A percentile compares a stretch with the other conserved stretches of the same genome.
phyloP scores from a whole-genome alignment of 129 eudicot species.

The Saussurea involucrata region DNA sequence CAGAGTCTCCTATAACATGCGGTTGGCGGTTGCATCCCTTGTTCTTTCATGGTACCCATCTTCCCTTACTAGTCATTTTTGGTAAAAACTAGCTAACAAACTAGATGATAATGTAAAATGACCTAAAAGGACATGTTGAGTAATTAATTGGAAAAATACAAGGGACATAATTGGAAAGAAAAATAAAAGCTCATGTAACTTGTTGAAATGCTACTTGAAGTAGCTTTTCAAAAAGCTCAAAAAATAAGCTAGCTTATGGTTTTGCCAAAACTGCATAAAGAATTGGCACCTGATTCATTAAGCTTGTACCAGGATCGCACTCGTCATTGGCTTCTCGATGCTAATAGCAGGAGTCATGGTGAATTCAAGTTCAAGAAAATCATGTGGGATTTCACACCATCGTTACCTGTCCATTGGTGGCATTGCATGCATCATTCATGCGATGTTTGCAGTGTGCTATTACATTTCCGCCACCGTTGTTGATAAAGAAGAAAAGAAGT shows the following conservation, averaged over 20 bases:
- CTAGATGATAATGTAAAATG: too few species aligned
- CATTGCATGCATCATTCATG: conserved; percentile 68
- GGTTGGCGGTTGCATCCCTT: conserved; percentile 67
- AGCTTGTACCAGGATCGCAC: conserved; percentile 49
- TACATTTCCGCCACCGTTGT: conserved; percentile 61
- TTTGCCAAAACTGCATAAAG: neutral
- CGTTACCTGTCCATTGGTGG: conserved; percentile 70
- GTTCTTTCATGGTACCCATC: conserved; percentile 52
- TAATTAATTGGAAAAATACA: neutral
- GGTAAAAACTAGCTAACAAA: too few species aligned
- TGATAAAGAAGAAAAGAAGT: conserved; percentile 38
- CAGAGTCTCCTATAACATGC: conserved; percentile 59
- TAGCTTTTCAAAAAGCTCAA: too few species aligned
- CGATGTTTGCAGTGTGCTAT: conserved; percentile 67
- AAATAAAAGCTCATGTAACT: too few species aligned
- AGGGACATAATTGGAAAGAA: too few species aligned
- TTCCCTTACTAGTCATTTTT: neutral
- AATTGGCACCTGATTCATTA: neutral
- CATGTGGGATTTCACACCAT: conserved; percentile 69
- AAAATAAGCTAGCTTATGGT: too few species aligned
- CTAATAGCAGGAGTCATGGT: conserved; percentile 52
- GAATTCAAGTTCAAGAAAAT: conserved; percentile 54
- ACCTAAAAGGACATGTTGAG: too few species aligned
- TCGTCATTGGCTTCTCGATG: conserved; percentile 56
- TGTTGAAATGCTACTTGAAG: too few species aligned